A percentile compares a stretch with the other conserved stretches of the same genome.
Evolutionary conservation across 352 stramenopile species (phyloP).

Genomic region (Halophytophthora batemanensis): DNA sequence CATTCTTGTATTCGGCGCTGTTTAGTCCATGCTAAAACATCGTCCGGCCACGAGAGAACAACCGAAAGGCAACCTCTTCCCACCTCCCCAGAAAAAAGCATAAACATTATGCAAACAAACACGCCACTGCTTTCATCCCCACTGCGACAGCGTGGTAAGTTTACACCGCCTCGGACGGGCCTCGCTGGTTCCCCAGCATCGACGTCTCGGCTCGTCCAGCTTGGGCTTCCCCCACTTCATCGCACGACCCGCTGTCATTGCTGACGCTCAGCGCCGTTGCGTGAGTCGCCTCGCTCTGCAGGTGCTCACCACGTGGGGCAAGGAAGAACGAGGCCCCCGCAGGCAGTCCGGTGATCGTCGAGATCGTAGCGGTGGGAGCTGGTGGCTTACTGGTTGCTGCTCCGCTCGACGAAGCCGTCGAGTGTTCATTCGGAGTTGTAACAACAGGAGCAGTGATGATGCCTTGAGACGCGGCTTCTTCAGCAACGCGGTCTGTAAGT

Average conservation of each 20-base stretch:
- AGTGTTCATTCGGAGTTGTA: slow-evolving; percentile 22
- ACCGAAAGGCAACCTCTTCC: no score
- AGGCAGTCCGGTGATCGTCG: slow-evolving; percentile 23
- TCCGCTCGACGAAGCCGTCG: slow-evolving; percentile 11
- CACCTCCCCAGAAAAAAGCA: neutral
- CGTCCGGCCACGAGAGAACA: neutral
- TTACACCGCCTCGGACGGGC: slow-evolving; percentile 29
- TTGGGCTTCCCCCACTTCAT: slow-evolving; percentile 12
- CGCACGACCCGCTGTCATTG: slow-evolving; percentile 18
- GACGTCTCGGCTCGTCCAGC: slow-evolving; percentile 13
- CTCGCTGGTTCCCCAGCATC: slow-evolving; percentile 24
- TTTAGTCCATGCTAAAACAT: neutral
- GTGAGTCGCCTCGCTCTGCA: slow-evolving; percentile 14
- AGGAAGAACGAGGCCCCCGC: slow-evolving; percentile 29
- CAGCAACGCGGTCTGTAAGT: slow-evolving; percentile 26
- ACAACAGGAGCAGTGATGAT: slow-evolving; percentile 14
- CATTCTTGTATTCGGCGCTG: no score
- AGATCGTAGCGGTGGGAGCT: slow-evolving; percentile 9
- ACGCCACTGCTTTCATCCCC: neutral
- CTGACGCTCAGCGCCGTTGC: slow-evolving; percentile 3
- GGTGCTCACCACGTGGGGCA: slow-evolving; percentile 24
- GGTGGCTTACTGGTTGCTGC: slow-evolving; percentile 7
- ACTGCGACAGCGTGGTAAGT: neutral
- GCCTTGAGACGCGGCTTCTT: slow-evolving; percentile 22
- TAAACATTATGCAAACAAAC: neutral